These are phyloP conservation scores for Oryza officinalis DNA, from an alignment of 176 grass and related monocot species.

Conservation along the genomic window DNA sequence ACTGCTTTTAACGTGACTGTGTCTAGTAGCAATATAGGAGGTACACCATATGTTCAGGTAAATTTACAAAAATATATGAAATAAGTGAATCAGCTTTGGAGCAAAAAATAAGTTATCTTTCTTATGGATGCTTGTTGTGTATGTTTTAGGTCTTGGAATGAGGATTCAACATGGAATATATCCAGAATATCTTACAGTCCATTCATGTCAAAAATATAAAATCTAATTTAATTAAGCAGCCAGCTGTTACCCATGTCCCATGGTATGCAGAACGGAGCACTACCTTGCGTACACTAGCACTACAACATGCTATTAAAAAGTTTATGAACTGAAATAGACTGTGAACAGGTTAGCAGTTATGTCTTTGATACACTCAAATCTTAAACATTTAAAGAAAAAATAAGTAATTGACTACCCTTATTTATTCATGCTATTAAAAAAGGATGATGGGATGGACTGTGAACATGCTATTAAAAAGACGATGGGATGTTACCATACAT, in stretches of 20 bases:
- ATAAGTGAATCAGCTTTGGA: neutral
- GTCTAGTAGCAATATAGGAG: neutral
- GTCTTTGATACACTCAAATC: neutral
- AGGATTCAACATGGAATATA: slow-evolving; percentile 1
- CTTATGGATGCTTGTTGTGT: neutral
- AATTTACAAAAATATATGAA: neutral
- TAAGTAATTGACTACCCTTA: neutral
- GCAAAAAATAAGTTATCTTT: neutral
- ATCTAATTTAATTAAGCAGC: slow-evolving; percentile 6
- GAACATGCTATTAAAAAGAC: too few species aligned
- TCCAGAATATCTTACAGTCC: neutral
- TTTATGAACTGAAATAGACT: neutral
- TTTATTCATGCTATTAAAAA: too few species aligned
- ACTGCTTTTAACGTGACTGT: neutral
- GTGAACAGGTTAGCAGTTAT: neutral
- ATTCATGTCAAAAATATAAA: neutral
- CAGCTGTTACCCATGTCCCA: neutral
- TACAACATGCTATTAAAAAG: neutral
- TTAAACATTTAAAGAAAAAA: neutral
- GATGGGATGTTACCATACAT: slow-evolving; percentile 18
- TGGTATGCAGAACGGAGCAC: neutral
- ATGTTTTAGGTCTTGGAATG: neutral
- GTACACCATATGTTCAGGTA: neutral
- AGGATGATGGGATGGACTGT: too few species aligned
- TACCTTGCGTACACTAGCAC: neutral